Evolutionary conservation across 2,329 filamentous ascomycete genomes (phyloP).

Genomic region (Neonectria faginata): DNA sequence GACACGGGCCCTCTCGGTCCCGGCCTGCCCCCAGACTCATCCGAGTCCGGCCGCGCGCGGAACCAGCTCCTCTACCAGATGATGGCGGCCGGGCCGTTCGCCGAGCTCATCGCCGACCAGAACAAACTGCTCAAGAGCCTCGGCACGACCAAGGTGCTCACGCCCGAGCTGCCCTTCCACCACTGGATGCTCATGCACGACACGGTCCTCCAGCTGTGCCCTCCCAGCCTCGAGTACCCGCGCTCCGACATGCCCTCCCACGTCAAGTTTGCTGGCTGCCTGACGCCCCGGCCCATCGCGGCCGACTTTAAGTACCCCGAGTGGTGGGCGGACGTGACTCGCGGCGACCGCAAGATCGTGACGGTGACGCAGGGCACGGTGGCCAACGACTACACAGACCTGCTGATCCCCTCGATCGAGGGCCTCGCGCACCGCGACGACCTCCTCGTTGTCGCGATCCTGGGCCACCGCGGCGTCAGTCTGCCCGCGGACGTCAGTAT

Average conservation of each 20-base stretch:
- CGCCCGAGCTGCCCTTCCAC: constrained; percentile 41
- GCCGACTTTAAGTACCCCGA: constrained; percentile 50
- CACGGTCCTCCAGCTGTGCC: constrained; percentile 53
- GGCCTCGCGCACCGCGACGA: constrained; percentile 57
- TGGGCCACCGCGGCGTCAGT: constrained; percentile 43
- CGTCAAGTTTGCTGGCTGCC: constrained; percentile 58
- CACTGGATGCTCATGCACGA: constrained; percentile 48
- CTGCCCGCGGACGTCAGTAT: constrained; percentile 45
- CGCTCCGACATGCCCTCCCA: constrained; percentile 51
- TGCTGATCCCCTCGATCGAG: constrained; percentile 59
- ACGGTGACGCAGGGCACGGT: constrained; percentile 62
- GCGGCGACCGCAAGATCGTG: constrained; percentile 54
- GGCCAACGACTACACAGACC: constrained; percentile 52
- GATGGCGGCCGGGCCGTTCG: constrained; percentile 40
- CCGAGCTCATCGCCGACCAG: constrained; percentile 38
- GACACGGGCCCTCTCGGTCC: constrained; percentile 54
- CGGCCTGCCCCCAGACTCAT: constrained; percentile 53
- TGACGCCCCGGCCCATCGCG: constrained; percentile 50
- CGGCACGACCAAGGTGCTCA: constrained; percentile 42
- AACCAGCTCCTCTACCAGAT: constrained; percentile 48
- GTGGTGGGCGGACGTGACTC: constrained; percentile 60
- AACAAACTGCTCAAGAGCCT: constrained; percentile 45
- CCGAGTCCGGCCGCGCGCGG: constrained; percentile 50
- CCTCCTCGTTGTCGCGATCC: constrained; percentile 49
- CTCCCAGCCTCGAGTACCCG: constrained; percentile 54